phyloP scores from a whole-genome alignment of 2,329 filamentous ascomycete genomes.

The Magnaporthiopsis rhizophila region DNA sequence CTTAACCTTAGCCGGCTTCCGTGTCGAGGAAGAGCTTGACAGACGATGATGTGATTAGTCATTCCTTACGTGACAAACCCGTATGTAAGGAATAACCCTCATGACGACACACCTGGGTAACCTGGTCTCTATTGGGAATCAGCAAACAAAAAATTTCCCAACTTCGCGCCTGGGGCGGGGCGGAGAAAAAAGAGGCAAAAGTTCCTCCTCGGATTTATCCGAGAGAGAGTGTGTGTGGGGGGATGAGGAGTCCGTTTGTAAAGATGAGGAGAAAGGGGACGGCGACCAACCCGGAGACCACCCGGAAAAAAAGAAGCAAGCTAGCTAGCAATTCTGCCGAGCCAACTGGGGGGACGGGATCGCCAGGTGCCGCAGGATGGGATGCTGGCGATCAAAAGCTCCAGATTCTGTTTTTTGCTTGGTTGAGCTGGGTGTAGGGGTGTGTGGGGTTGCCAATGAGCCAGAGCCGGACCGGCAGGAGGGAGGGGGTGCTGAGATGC shows the following conservation, averaged over 20 bases:
- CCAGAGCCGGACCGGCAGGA: too few relatives aligned
- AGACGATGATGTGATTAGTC: too few relatives aligned
- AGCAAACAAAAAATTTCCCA: too few relatives aligned
- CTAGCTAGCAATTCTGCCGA: slow-evolving; percentile 4
- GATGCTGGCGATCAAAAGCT: neutral
- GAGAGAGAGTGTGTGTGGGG: neutral
- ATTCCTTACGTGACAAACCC: too few relatives aligned
- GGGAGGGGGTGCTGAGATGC: neutral
- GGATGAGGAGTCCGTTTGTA: neutral
- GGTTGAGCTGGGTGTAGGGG: too few relatives aligned
- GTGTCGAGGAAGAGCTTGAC: too few relatives aligned
- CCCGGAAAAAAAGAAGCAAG: neutral
- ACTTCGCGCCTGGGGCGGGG: too few relatives aligned
- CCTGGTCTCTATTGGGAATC: too few relatives aligned
- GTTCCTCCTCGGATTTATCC: neutral
- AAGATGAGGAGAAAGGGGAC: neutral
- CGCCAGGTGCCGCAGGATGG: neutral
- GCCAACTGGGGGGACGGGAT: neutral
- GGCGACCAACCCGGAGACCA: too few relatives aligned
- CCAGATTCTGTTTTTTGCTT: neutral
- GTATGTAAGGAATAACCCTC: too few relatives aligned
- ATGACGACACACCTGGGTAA: too few relatives aligned
- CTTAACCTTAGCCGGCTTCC: too few relatives aligned
- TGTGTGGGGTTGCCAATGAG: neutral
- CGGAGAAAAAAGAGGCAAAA: neutral